A percentile compares a stretch with the other conserved stretches of the same genome.
Evolutionary conservation across 257 asterid species (phyloP).

Genomic region (Capsicum baccatum): DNA sequence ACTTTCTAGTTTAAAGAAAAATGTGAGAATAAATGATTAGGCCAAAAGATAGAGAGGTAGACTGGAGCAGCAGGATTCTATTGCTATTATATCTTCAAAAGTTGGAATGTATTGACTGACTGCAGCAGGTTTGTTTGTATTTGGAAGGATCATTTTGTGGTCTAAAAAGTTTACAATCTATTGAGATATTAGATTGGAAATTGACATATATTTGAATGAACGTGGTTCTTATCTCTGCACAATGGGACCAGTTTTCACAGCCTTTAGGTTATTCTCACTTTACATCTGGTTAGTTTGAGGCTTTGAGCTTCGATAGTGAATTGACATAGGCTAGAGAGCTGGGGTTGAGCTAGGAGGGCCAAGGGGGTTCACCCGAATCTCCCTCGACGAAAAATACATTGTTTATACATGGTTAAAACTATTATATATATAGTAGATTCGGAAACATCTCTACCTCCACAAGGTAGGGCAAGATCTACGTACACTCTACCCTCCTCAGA

Average conservation of each 20-base stretch:
- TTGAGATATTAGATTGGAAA: constrained; percentile 28
- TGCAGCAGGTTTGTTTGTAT: constrained; percentile 32
- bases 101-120: constrained; percentile 24
- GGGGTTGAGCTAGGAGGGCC: no score
- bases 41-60: constrained; percentile 19
- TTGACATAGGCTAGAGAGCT: not conserved
- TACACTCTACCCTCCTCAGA: no score
- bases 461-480: no score
- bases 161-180: constrained; percentile 23
- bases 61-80: constrained; percentile 9
- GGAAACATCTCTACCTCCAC: no score
- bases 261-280: not conserved
- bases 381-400: no score
- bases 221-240: constrained; percentile 39
- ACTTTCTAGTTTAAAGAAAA: constrained; percentile 40
- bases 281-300: not conserved
- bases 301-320: not conserved
- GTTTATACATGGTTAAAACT: no score
- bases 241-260: not conserved
- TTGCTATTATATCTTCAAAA: constrained; percentile 32
- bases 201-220: constrained; percentile 37
- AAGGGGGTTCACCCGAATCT: no score
- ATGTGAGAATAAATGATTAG: not conserved
- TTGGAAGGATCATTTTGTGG: constrained; percentile 59
- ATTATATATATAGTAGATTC: no score